These are phyloP conservation scores for Penstemon davidsonii DNA, from an alignment of 257 asterid genomes.

Conservation along the genomic window DNA sequence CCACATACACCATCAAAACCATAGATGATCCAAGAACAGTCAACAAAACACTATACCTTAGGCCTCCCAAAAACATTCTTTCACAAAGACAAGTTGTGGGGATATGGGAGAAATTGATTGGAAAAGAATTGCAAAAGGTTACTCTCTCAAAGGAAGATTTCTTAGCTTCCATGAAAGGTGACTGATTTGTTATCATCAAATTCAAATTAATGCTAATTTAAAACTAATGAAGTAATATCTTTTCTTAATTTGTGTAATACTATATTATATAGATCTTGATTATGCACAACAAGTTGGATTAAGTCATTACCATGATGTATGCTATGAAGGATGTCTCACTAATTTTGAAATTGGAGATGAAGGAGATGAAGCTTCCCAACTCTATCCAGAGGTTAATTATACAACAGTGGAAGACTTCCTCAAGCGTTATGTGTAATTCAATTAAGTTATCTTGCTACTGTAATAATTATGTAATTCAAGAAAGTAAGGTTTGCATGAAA, in stretches of 20 bases:
- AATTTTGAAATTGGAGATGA: conserved; percentile 11
- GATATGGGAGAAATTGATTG: conserved; percentile 46
- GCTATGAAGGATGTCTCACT: conserved; percentile 50
- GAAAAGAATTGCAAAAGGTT: background rate
- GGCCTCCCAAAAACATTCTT: conserved; percentile 58
- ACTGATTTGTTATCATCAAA: conserved; percentile 10
- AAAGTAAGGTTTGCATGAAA: no score
- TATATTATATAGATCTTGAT: background rate
- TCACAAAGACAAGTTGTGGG: conserved; percentile 49
- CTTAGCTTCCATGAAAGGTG: background rate
- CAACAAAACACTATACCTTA: conserved; percentile 52
- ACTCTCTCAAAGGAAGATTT: conserved; percentile 1
- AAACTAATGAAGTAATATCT: background rate
- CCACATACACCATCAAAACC: conserved; percentile 49
- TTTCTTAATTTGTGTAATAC: background rate
- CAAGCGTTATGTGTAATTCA: conserved; percentile 37
- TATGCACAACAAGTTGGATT: conserved; percentile 33
- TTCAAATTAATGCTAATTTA: background rate
- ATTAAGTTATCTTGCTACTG: no score
- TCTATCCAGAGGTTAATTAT: conserved; percentile 57
- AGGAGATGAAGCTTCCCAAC: conserved; percentile 50
- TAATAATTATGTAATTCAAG: no score
- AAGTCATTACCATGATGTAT: conserved; percentile 49
- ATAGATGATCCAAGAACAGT: conserved; percentile 56
- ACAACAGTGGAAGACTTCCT: conserved; percentile 46